Base-by-base conservation (phyloP, 2,329 filamentous ascomycete species). In the Seiridium cupressi region DNA sequence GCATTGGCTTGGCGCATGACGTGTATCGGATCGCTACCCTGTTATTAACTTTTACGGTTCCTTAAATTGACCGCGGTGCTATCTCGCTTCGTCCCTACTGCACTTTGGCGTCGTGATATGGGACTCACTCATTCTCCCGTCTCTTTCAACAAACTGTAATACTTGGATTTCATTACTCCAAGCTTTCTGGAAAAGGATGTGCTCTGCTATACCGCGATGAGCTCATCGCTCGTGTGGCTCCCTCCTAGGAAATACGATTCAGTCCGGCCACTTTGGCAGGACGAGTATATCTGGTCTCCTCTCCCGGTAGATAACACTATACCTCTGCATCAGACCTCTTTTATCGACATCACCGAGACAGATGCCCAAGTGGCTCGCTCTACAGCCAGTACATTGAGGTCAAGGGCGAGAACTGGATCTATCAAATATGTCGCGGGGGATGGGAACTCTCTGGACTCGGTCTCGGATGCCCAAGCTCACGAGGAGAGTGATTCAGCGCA, bases 211-310 rank as follows among this genome's bases (percentile, higher is more conserved):
- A 8, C 38, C 54, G 44, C 54, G 10, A 57, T 57, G 54, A 57
- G 54, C 13, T 57, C 54, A 10, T 40, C 54, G 54, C 54, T 57
- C 26, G 26, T 57, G 35, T 57, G 54, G 54, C 35, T 57, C 13
- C 42, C 42, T n/a, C 13, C 54, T 18, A 44, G 34, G 34, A 46
- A 47, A 38, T 57, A 57, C 44, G 54, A 57, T 35, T 57, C 54
- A 11, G 44, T 57, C 38, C 6, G 9, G 8, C 44, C 54, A 35
- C 26, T 60, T 8, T 64, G 63, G 60, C 61, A 62, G 49, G 54
- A 61, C 51, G 56, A 56, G 13, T 64, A 63, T 40, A 44, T 63
- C 31, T 64, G 61, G 59, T 60, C 53, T 35, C 60, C 63, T 5
- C 46, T 60, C 42, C 61, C 63, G 38, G 61, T 63, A n/a, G 44